A percentile compares a stretch with the other conserved stretches of the same genome.
Evolutionary conservation across 75 land plant genomes (phyloP).

Genomic region (Picea sitchensis): DNA sequence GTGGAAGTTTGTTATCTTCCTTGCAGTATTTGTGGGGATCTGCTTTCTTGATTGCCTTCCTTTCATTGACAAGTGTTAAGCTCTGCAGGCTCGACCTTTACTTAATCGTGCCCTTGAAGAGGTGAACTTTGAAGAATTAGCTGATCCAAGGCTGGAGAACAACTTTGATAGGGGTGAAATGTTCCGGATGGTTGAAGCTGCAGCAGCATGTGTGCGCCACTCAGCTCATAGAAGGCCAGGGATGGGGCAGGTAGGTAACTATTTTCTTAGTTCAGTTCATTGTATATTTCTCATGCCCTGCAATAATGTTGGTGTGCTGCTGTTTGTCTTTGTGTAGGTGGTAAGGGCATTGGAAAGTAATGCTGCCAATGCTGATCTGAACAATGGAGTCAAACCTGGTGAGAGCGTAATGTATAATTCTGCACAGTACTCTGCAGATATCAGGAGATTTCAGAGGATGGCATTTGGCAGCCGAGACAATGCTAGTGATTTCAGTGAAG

Average conservation of each 20-base stretch:
- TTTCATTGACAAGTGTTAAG: not conserved
- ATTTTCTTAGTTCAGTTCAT: not conserved
- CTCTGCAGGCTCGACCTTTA: slow-evolving; percentile 62
- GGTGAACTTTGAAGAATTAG: slow-evolving; percentile 33
- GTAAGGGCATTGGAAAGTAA: slow-evolving; percentile 73
- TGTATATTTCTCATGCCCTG: not conserved
- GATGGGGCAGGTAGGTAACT: slow-evolving; percentile 57
- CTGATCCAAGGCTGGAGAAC: slow-evolving; percentile 49
- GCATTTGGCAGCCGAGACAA: slow-evolving; percentile 49
- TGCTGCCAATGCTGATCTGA: slow-evolving; percentile 45
- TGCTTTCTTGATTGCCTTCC: not conserved
- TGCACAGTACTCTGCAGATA: slow-evolving; percentile 44
- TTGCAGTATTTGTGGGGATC: not conserved
- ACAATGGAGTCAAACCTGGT: slow-evolving; percentile 73
- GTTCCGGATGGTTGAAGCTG: slow-evolving; percentile 54
- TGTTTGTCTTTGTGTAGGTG: slow-evolving; percentile 32
- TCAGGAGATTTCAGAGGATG: slow-evolving; percentile 56
- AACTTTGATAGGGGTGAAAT: slow-evolving; percentile 45
- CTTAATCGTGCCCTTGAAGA: slow-evolving; percentile 31
- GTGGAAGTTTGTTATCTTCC: not conserved
- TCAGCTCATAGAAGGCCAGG: slow-evolving; percentile 58
- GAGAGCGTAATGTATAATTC: slow-evolving; percentile 50
- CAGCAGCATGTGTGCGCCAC: slow-evolving; percentile 60
- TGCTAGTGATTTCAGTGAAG: slow-evolving; percentile 32
- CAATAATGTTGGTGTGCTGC: not conserved